A percentile compares a stretch with the other conserved stretches of the same genome.
Evolutionary conservation across 495 filamentous ascomycete species (phyloP).

Genomic region (Xylaria bambusicola): DNA sequence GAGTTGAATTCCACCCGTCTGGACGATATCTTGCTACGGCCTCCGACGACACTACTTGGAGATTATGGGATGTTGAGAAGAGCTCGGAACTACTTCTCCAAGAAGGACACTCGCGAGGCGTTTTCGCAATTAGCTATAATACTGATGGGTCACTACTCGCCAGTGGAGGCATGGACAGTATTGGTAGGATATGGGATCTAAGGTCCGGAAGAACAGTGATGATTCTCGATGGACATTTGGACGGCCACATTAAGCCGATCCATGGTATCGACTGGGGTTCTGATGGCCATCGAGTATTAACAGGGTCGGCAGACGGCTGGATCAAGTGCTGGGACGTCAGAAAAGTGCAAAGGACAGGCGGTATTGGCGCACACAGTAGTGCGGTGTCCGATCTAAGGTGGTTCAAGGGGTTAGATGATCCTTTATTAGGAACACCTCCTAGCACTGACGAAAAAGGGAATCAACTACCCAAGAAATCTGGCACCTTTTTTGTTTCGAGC

Average conservation of each 20-base stretch:
- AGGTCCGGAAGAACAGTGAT: constrained; percentile 91
- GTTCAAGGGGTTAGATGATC: constrained; percentile 81
- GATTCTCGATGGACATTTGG: constrained; percentile 80
- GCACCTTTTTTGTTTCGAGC: constrained; percentile 86
- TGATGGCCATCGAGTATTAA: constrained; percentile 85
- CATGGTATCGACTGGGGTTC: constrained; percentile 89
- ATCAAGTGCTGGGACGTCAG: constrained; percentile 97
- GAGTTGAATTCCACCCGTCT: constrained; percentile 93
- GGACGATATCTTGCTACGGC: constrained; percentile 89
- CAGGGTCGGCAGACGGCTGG: constrained; percentile 92
- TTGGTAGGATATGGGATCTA: constrained; percentile 96
- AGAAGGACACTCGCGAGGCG: constrained; percentile 92
- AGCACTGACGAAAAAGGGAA: constrained; percentile 62
- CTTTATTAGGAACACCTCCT: constrained; percentile 56
- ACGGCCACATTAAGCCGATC: constrained; percentile 91
- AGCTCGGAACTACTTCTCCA: constrained; percentile 83
- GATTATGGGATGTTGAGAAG: constrained; percentile 90
- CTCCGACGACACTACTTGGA: constrained; percentile 95
- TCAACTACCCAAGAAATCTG: constrained; percentile 64
- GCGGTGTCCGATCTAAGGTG: constrained; percentile 91
- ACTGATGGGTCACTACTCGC: constrained; percentile 87
- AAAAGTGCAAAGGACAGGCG: constrained; percentile 77
- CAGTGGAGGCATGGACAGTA: constrained; percentile 88
- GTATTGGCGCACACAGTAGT: constrained; percentile 87
- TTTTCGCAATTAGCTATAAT: constrained; percentile 86